A percentile compares a stretch with the other conserved stretches of the same genome.
Evolutionary conservation across 257 asterid genomes (phyloP).

Genomic region (Solanum virginianum): DNA sequence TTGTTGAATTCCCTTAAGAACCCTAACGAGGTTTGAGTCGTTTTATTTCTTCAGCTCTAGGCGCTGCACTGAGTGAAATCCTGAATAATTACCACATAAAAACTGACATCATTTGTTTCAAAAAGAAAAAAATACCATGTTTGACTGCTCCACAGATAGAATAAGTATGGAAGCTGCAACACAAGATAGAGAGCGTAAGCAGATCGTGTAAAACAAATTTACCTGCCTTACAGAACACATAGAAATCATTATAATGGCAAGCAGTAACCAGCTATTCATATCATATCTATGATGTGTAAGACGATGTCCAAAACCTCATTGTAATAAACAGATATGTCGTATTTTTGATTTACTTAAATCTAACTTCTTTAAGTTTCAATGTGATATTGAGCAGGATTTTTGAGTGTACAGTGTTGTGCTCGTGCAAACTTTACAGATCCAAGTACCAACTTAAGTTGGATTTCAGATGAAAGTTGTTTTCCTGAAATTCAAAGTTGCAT

Average conservation of each 20-base stretch:
- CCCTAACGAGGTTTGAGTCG: not conserved
- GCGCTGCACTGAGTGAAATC: not conserved
- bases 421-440: conserved; percentile 8
- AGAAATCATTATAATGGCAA: not conserved
- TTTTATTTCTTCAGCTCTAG: not conserved
- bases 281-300: not conserved
- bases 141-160: not conserved
- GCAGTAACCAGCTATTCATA: not conserved
- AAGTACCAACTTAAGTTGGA: conserved; percentile 21
- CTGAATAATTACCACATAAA: not conserved
- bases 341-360: not conserved
- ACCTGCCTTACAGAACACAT: not conserved
- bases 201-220: not conserved
- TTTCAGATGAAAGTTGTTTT: conserved; percentile 26
- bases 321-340: not conserved
- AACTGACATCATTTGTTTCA: not conserved
- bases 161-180: not conserved
- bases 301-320: not conserved
- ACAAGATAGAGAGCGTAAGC: not conserved
- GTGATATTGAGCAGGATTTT: conserved; percentile 23
- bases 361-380: not conserved
- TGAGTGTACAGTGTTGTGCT: conserved; percentile 40
- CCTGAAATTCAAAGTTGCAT: conserved; percentile 27
- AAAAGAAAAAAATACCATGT: not conserved
- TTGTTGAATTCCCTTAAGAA: not conserved